These are phyloP conservation scores for Scheffersomyces amazonensis DNA, from an alignment of 805 yeast species.

Conservation along the genomic window DNA sequence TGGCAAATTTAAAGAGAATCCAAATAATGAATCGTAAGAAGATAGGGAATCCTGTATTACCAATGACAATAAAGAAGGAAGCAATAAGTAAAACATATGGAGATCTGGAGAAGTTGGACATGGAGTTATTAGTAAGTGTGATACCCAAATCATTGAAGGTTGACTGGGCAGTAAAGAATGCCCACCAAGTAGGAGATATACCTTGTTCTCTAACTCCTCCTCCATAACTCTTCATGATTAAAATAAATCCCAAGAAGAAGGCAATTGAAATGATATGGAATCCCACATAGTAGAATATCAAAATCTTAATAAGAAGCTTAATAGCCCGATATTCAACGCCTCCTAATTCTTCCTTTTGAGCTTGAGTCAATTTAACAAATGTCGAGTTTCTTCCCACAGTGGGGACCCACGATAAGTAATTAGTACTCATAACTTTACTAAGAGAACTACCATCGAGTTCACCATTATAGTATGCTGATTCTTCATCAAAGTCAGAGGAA, in stretches of 20 bases:
- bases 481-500: slow-evolving; percentile 11
- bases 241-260: slow-evolving; percentile 62
- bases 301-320: slow-evolving; percentile 66
- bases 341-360: slow-evolving; percentile 90
- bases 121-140: slow-evolving; percentile 78
- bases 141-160: slow-evolving; percentile 84
- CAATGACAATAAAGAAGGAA: slow-evolving; percentile 76
- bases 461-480: slow-evolving; percentile 11
- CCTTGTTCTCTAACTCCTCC: slow-evolving; percentile 51
- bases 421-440: slow-evolving; percentile 43
- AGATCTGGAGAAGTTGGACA: slow-evolving; percentile 62
- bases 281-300: slow-evolving; percentile 70
- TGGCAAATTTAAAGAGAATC: slow-evolving; percentile 66
- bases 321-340: slow-evolving; percentile 96
- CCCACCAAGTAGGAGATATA: slow-evolving; percentile 88
- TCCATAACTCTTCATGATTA: slow-evolving; percentile 38
- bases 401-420: slow-evolving; percentile 86
- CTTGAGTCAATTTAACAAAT: slow-evolving; percentile 75
- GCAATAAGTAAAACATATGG: slow-evolving; percentile 63
- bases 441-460: slow-evolving; percentile 5
- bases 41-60: slow-evolving; percentile 94
- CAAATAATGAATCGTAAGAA: slow-evolving; percentile 78
- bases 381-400: slow-evolving; percentile 92
- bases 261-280: slow-evolving; percentile 58
- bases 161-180: slow-evolving; percentile 75